Base-by-base conservation (phyloP, 2,329 filamentous ascomycete species). In the Leptosphaerulina australis region DNA sequence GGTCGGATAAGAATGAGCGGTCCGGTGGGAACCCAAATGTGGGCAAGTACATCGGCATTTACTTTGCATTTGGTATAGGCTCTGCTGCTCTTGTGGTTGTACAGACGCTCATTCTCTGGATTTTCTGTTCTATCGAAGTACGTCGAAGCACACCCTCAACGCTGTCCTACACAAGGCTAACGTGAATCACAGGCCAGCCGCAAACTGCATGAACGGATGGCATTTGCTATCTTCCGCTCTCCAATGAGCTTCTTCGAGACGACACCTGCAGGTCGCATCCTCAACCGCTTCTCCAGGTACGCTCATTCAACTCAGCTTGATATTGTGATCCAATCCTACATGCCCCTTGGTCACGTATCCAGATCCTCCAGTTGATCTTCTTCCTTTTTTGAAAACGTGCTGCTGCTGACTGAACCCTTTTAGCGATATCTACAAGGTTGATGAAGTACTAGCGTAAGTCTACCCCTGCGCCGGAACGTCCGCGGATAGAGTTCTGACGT, bases 231-330 rank as follows among this genome's bases (percentile, higher is more conserved):
- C 63, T 99, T 99, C 81, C 84, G 94, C 60, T 95, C 91, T 28
- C 95, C 94, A 45, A 99, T 99, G 94, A 94, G 86, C 63, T 99
- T 99, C 77, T 99, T 99, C 64, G 95, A 99, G 72, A 96, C 92
- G 0, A 99, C 94, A 1, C 94, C 94, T 2, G 88, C 92, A 56
- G 94, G 94, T n/a, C 86, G 95, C 49, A 97, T 99, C 65, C 79
- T 99, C 52, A 99, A 99, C 73, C 84, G 94, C 45, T 99, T 99
- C 74, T 97, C 93, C 12, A 95, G 88, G 87, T 89, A 74, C 58
- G 84, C 77, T 40, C 14, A 31, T n/a, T 48, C 14, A n/a, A 29
- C 4, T 18, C 31, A 21, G 31, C 21, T 15, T 22, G 9, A 38
- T 38, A 4, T 20, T 21, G 22, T 7, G 25, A 15, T 26, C 17